These are phyloP conservation scores for Pythium aquatile DNA, from an alignment of 352 stramenopile species.

Conservation along the genomic window DNA sequence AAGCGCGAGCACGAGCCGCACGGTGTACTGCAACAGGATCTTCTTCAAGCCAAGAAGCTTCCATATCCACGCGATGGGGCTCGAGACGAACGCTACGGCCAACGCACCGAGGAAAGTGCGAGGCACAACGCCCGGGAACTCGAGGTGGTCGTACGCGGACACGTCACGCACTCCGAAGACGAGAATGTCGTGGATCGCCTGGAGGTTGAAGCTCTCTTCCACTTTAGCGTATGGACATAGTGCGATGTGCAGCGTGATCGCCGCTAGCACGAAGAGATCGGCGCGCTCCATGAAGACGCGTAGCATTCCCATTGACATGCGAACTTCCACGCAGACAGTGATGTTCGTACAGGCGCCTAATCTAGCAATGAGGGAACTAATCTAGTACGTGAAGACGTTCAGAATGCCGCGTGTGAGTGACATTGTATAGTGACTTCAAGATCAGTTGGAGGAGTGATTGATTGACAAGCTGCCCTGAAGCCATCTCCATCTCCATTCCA, in stretches of 20 bases:
- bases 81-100: constrained; percentile 45
- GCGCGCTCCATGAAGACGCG: constrained; percentile 7
- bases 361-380: background rate
- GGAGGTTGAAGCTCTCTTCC: constrained; percentile 98
- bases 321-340: background rate
- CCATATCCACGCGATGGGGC: constrained; percentile 39
- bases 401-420: background rate
- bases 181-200: constrained; percentile 97
- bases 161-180: constrained; percentile 53
- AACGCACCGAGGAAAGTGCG: constrained; percentile 95
- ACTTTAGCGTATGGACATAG: constrained; percentile 88
- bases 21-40: constrained; percentile 54
- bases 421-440: background rate
- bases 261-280: constrained; percentile 41
- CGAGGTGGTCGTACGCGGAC: constrained; percentile 93
- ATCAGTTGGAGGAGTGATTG: background rate
- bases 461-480: background rate
- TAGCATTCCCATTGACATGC: background rate
- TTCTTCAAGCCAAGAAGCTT: constrained; percentile 31
- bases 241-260: constrained; percentile 43
- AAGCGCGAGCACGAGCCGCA: constrained; percentile 61
- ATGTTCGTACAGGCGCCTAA: background rate
- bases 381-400: background rate
- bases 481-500: background rate
- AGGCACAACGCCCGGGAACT: constrained; percentile 98